Evolutionary conservation across 106 monocot genomes (phyloP).

Genomic region (Dendrobium huoshanense): DNA sequence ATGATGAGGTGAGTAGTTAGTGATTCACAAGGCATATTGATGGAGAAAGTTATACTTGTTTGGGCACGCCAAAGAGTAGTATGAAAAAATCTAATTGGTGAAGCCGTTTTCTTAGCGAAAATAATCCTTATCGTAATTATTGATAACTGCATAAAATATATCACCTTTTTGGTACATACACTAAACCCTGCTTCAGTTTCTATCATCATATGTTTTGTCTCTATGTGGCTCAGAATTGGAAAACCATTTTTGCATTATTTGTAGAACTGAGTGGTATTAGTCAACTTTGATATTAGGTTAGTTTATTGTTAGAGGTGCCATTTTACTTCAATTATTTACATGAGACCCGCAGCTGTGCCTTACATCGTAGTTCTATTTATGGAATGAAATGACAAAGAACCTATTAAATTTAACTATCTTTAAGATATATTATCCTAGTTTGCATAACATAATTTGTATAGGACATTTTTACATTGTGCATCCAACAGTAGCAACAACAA

Average conservation of each 20-base stretch:
- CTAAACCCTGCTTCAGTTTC: background rate
- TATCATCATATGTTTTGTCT: background rate
- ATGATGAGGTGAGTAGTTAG: slow-evolving; percentile 61
- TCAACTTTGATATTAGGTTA: background rate
- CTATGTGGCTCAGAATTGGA: background rate
- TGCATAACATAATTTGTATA: too few relatives aligned
- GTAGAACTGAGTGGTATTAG: background rate
- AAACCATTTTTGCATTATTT: background rate
- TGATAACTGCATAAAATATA: background rate
- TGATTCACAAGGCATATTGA: background rate
- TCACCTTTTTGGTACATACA: background rate
- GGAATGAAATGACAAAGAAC: background rate
- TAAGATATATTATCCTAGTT: background rate
- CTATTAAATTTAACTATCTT: background rate
- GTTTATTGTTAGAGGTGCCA: background rate
- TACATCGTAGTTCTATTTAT: background rate
- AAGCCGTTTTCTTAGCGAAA: background rate
- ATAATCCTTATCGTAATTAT: background rate
- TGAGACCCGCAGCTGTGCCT: background rate
- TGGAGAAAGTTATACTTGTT: background rate
- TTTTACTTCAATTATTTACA: background rate
- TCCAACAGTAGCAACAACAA: too few relatives aligned
- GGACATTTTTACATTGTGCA: background rate
- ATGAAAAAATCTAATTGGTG: background rate
- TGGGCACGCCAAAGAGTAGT: background rate